Base-by-base conservation (phyloP, 768 basidiomycete genomes). In the Russula lepida region DNA sequence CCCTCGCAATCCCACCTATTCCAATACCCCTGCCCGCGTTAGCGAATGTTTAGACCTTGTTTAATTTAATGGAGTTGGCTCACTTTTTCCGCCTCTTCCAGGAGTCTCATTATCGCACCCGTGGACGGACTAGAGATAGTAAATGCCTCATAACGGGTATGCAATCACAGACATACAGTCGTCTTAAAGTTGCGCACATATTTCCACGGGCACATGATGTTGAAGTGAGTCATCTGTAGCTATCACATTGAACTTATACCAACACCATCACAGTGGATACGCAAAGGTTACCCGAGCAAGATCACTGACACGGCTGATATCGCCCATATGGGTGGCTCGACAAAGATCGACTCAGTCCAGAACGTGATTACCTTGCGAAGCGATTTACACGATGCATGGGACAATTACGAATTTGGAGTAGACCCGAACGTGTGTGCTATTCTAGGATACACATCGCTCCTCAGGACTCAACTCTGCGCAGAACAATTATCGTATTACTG, bases 351-450 rank as follows among this genome's bases (percentile, higher is more conserved):
- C 15, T 54, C 53, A 1, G 21, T 54, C 6, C 35, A 54, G 30
- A 60, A 60, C 4, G 21, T 49, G 37, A 41, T 60, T 6, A 54
- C 52, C 1, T 4, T 60, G 6, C 53, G 52, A 32, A 39, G 44
- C 8, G 59, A 60, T 54, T 15, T 48, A 27, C 44, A n/a, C 23
- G 8, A 33, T 1, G 59, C 53, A 32, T 60, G 53, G 46, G 59
- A 49, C 35, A 54, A 60, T n/a, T 60, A 54, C 1, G 46, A 60
- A 7, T n/a, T 41, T 11, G 59, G 59, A 1, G 52, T 60, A 12
- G 50, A 60, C 19, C 52, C 59, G 4, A 44, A 48, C 9, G 59
- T 60, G 15, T 23, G 52, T 39, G n/a, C n/a, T 17, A 30, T 46
- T 32, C 7, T 15, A 13, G 15, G 13, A 28, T 12, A 17, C n/a